Conservation (phyloP, 2,329 filamentous ascomycete species). For the Scedosporium boydii region DNA sequence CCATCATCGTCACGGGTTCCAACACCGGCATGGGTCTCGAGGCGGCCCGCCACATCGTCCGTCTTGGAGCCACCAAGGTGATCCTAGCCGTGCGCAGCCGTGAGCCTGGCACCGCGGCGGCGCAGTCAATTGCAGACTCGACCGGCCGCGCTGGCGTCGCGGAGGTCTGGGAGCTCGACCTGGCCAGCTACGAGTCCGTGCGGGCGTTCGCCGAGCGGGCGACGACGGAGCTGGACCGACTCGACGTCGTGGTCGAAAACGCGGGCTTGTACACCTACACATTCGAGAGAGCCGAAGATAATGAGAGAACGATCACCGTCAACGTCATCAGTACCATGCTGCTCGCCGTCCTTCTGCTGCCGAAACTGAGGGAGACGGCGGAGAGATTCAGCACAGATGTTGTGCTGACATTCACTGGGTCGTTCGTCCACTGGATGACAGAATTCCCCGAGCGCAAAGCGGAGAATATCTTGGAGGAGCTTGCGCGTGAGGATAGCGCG, state of each 20-base stretch:
- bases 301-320: slow-evolving; percentile 32
- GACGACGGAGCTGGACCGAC: slow-evolving; percentile 20
- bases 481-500: not conserved
- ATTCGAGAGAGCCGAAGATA: slow-evolving; percentile 22
- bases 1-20: slow-evolving; percentile 31
- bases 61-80: slow-evolving; percentile 27
- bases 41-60: slow-evolving; percentile 28
- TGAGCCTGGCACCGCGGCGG: slow-evolving; percentile 30
- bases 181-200: slow-evolving; percentile 1
- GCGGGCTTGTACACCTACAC: slow-evolving; percentile 18
- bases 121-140: slow-evolving; percentile 21
- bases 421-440: not conserved
- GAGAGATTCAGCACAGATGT: slow-evolving; percentile 6
- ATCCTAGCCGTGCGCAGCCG: slow-evolving; percentile 32
- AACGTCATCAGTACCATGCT: slow-evolving; percentile 38
- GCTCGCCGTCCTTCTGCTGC: slow-evolving; percentile 32
- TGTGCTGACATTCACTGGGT: too few relatives aligned
- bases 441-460: not conserved
- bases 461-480: not conserved
- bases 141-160: slow-evolving; percentile 12
- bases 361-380: slow-evolving; percentile 27
- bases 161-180: not conserved
- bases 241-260: slow-evolving; percentile 33
- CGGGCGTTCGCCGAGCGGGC: slow-evolving; percentile 13
- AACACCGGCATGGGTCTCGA: slow-evolving; percentile 33